Conservation (phyloP, 106 monocot genomes). For the Chionographis japonica region DNA sequence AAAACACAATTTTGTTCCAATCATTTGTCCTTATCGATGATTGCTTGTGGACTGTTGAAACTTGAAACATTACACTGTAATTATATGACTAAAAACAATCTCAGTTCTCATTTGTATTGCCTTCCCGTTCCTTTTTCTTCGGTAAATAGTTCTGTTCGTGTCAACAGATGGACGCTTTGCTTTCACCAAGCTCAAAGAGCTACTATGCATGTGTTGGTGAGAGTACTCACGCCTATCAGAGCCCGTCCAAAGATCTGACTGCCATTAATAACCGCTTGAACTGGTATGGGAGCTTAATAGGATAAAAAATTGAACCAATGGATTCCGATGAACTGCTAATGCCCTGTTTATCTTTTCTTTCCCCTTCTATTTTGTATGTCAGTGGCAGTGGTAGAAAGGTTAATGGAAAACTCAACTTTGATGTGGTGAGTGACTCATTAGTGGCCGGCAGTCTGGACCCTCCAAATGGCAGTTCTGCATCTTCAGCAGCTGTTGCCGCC, state of each 20-base stretch:
- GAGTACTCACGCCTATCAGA: constrained; percentile 93
- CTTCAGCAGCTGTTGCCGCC: constrained; percentile 3
- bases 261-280: constrained; percentile 85
- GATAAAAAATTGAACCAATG: not conserved
- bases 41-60: no score
- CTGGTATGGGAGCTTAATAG: constrained; percentile 28
- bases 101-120: no score
- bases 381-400: constrained; percentile 29
- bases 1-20: no score
- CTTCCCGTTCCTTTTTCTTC: not conserved
- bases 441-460: constrained; percentile 36
- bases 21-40: no score
- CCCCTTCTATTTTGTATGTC: no score
- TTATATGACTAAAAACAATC: no score
- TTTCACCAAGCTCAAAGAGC: constrained; percentile 92
- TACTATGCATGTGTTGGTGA: constrained; percentile 95
- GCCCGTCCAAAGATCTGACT: constrained; percentile 87
- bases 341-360: not conserved
- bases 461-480: constrained; percentile 26
- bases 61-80: no score
- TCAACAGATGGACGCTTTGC: constrained; percentile 72
- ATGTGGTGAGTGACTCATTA: constrained; percentile 37
- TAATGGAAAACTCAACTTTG: constrained; percentile 31
- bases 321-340: not conserved
- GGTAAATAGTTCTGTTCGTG: not conserved